Evolutionary conservation across 352 stramenopile genomes (phyloP).

Genomic region (Phytophthora lateralis): DNA sequence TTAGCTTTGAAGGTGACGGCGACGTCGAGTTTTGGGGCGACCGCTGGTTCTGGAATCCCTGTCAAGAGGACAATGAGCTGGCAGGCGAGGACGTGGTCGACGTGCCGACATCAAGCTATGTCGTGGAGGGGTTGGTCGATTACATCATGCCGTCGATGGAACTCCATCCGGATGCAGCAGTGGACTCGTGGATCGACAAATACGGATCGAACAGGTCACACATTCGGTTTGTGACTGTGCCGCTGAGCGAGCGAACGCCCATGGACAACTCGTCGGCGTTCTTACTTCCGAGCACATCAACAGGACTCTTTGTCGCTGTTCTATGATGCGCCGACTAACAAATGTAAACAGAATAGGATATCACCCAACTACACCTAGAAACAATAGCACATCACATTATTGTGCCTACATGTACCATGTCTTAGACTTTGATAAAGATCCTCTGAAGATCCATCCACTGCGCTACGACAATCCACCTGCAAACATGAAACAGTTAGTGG

Average conservation of each 20-base stretch:
- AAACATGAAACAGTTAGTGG: neutral
- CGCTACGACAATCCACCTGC: conserved; percentile 31
- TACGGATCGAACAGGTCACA: conserved; percentile 28
- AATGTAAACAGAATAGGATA: conserved; percentile 15
- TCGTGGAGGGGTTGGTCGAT: conserved; percentile 16
- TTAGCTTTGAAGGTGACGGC: conserved; percentile 15
- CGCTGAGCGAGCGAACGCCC: neutral
- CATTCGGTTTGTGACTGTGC: conserved; percentile 24
- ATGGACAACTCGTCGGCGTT: conserved; percentile 9
- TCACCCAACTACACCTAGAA: neutral
- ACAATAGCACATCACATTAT: neutral
- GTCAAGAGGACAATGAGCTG: neutral
- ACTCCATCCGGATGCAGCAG: conserved; percentile 7
- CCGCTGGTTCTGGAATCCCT: conserved; percentile 23
- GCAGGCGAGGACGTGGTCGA: conserved; percentile 1
- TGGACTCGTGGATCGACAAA: conserved; percentile 33
- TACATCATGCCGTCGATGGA: conserved; percentile 37
- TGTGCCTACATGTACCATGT: neutral
- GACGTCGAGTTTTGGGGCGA: conserved; percentile 27
- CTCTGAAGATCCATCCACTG: conserved; percentile 32
- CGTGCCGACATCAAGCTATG: conserved; percentile 10
- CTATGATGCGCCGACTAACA: conserved; percentile 7
- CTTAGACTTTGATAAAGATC: conserved; percentile 32
- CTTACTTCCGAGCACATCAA: conserved; percentile 3
- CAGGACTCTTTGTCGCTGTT: conserved; percentile 28